Base-by-base conservation (phyloP, 257 asterid genomes). In the Nicotiana attenuata region DNA sequence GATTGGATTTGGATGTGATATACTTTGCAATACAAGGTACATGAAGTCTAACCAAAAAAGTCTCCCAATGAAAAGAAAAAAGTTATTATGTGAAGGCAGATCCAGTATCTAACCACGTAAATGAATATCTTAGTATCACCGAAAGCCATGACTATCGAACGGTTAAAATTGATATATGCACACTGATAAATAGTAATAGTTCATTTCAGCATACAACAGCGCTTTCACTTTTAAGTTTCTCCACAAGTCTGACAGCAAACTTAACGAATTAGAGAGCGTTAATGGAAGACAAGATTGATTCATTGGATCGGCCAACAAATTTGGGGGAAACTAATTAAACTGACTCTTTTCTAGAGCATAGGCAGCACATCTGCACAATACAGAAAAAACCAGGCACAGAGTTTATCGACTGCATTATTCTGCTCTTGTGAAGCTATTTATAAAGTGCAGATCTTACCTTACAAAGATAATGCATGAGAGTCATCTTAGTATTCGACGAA, bases 391-490 rank as follows among this genome's bases (percentile, higher is more conserved):
- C 60, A 55, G 8, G 5, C 0, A 8, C 5, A 29, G 2, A 28
- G 31, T 26, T 28, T 15, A 10, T 45, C 45, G 11, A 71, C n/a
- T 10, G 15, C 22, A 0, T 73, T 14, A 41, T 47, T 47, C 61
- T 73, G 61, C 8, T 50, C 63, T 73, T 6, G 2, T 50, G 61
- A 15, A 50, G 4, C 24, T 50, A 75, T 75, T 24, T 22, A 20
- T 14, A 3, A 7, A 47, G 5, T 24, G 45, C 26, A 50, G 78
- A 75, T 50, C 55, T 28, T 90, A 94, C 98, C 96, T 94, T 94
- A 78, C 97, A 94, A 76, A 94, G 90, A 85, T 94, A 92, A 88
- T 94, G 97, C 92, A 94, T 92, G 47, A 94, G 97, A 77, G 98
- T 94, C 82, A 93, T 90, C 87, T 92, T 93, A 84, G 91, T 92